Conservation (phyloP, 768 basidiomycete species). For the Cantharellus cinnabarinus region DNA sequence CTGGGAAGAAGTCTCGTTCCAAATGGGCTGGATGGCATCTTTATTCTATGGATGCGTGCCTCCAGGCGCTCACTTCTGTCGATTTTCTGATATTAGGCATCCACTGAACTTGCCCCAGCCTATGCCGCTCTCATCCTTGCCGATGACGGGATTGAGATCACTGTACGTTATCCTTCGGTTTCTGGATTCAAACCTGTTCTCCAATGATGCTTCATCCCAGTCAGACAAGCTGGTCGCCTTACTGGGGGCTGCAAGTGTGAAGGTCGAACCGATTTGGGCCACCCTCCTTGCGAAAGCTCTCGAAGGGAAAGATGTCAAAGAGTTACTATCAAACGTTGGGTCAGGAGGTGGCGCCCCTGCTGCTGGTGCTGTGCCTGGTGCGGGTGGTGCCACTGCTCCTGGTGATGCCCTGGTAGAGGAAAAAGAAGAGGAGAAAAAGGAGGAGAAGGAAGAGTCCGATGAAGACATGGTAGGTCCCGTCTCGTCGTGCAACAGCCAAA, state of each 20-base stretch:
- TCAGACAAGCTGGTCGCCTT: constrained; percentile 82
- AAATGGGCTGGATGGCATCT: too few species aligned
- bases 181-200: background rate
- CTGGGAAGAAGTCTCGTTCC: too few species aligned
- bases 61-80: too few species aligned
- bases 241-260: constrained; percentile 62
- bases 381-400: constrained; percentile 35
- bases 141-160: constrained; percentile 93
- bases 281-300: constrained; percentile 91
- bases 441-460: constrained; percentile 47
- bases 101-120: constrained; percentile 71
- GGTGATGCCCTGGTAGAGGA: constrained; percentile 50
- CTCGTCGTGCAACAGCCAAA: background rate
- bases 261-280: constrained; percentile 95
- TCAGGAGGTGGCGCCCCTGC: constrained; percentile 76
- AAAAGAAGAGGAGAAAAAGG: constrained; percentile 62
- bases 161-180: constrained; percentile 34
- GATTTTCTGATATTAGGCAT: constrained; percentile 19
- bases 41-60: too few species aligned
- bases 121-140: constrained; percentile 98
- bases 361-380: constrained; percentile 28
- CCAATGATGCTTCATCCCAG: constrained; percentile 21
- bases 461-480: constrained; percentile 56
- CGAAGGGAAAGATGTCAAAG: constrained; percentile 94
- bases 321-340: constrained; percentile 86